These are phyloP conservation scores for Glonium stellatum DNA, from an alignment of 495 filamentous ascomycete genomes.

Conservation along the genomic window DNA sequence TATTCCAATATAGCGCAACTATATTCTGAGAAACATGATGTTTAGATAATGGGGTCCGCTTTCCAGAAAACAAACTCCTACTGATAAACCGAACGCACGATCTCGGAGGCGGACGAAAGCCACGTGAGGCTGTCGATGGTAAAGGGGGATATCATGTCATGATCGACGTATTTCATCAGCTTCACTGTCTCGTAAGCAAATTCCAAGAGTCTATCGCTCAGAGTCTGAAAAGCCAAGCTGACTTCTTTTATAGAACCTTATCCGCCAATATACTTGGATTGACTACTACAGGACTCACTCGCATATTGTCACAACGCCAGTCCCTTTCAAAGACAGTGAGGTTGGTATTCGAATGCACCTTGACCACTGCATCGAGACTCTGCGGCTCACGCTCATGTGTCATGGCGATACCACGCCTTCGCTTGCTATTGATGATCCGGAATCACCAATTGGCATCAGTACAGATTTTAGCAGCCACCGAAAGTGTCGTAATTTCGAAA, in stretches of 20 bases:
- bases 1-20: too few species aligned
- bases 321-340: background rate
- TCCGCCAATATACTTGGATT: conserved; percentile 28
- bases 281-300: conserved; percentile 7
- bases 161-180: conserved; percentile 12
- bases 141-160: conserved; percentile 6
- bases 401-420: conserved; percentile 24
- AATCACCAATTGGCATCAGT: background rate
- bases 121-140: background rate
- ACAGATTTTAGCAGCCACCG: too few species aligned
- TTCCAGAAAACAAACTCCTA: too few species aligned
- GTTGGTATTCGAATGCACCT: conserved; percentile 21
- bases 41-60: too few species aligned
- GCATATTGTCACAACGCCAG: background rate
- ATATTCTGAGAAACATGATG: too few species aligned
- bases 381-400: conserved; percentile 28
- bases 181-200: conserved; percentile 6
- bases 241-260: conserved; percentile 20
- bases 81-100: too few species aligned
- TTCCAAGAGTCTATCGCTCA: background rate
- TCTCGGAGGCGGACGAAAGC: background rate
- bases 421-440: conserved; percentile 14
- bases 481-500: background rate
- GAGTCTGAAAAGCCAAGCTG: background rate
- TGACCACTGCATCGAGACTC: conserved; percentile 31